Percentiles rank a stretch among this genome's conserved stretches.
Conservation (phyloP, 441 rosid species). For the Mallotus japonicus region DNA sequence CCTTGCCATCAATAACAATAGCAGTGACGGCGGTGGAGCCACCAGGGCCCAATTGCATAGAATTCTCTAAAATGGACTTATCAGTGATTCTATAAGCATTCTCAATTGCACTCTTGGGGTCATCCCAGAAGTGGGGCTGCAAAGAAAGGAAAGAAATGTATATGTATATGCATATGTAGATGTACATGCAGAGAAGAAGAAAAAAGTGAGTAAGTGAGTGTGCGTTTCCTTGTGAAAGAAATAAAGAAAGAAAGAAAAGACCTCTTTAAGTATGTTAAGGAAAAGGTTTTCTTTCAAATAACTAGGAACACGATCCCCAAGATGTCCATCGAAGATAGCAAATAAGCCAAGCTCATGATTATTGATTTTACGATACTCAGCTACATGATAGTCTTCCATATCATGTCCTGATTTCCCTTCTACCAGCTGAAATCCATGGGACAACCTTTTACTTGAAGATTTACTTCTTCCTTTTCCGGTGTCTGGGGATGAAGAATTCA, state of each 20-base stretch:
- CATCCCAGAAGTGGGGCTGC: constrained; percentile 55
- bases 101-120: constrained; percentile 44
- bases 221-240: not conserved
- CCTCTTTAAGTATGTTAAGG: constrained; percentile 61
- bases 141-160: not conserved
- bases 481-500: constrained; percentile 41
- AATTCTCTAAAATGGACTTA: constrained; percentile 42
- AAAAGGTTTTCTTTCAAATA: constrained; percentile 57
- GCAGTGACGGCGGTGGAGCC: constrained; percentile 77
- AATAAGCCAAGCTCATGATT: constrained; percentile 59
- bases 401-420: constrained; percentile 68
- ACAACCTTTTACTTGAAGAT: constrained; percentile 32
- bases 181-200: too few species aligned
- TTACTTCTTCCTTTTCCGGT: constrained; percentile 57
- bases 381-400: constrained; percentile 73
- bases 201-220: too few species aligned
- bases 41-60: constrained; percentile 60
- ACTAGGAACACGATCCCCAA: constrained; percentile 62
- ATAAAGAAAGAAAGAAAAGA: not conserved
- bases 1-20: constrained; percentile 57
- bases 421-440: constrained; percentile 63
- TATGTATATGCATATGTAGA: too few species aligned
- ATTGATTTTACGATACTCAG: constrained; percentile 48
- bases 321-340: constrained; percentile 70
- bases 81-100: constrained; percentile 57